phyloP scores from a whole-genome alignment of 2,329 filamentous ascomycete genomes.

The Fusarium neocosmosporiellum region DNA sequence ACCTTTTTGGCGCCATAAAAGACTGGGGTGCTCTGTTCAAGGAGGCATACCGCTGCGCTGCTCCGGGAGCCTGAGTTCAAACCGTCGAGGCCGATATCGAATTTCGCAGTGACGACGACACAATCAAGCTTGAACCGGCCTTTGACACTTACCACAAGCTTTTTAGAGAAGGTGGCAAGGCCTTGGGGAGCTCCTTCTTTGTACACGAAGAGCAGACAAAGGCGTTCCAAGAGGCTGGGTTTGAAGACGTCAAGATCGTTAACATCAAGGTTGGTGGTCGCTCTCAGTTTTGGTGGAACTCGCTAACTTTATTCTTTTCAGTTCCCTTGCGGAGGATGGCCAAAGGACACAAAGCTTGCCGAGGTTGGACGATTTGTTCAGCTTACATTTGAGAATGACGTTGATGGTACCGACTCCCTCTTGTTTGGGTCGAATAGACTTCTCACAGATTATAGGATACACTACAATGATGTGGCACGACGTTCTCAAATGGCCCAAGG shows the following conservation, averaged over 20 bases:
- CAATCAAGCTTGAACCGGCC: neutral
- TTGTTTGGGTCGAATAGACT: neutral
- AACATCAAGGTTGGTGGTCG: neutral
- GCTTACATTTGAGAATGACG: neutral
- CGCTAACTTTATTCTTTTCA: neutral
- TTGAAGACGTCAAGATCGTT: neutral
- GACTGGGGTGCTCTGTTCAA: neutral
- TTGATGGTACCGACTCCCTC: neutral
- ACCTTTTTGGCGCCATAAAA: conserved; percentile 1
- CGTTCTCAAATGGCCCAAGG: neutral
- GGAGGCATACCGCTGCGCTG: conserved; percentile 5
- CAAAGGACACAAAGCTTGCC: conserved; percentile 17
- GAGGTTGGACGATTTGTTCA: conserved; percentile 17
- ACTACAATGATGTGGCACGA: conserved; percentile 4
- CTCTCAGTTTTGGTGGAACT: neutral
- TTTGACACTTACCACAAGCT: neutral
- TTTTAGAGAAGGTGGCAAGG: neutral
- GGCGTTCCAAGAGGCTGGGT: neutral
- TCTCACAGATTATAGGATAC: neutral
- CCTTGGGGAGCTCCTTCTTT: neutral
- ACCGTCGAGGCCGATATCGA: neutral
- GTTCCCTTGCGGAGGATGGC: conserved; percentile 13
- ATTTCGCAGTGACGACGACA: neutral
- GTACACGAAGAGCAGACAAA: neutral
- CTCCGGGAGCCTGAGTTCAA: conserved; percentile 1